These are phyloP conservation scores for Xylaria sp. DNA, from an alignment of 2,329 filamentous ascomycete genomes.

Conservation along the genomic window DNA sequence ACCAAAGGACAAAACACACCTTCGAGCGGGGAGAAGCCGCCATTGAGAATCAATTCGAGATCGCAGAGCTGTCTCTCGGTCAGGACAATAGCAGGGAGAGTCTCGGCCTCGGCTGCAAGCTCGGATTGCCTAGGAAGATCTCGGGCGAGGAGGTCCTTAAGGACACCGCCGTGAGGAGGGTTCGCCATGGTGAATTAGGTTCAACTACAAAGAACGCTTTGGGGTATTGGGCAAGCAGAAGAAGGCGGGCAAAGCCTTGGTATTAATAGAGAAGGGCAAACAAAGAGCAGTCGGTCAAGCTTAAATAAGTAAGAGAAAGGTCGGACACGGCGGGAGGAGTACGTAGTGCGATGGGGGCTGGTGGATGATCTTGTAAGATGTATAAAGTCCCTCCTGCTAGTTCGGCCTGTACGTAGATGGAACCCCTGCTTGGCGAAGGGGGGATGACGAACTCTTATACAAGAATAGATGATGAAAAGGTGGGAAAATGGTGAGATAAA, in stretches of 20 bases:
- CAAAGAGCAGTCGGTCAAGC: conserved; percentile 19
- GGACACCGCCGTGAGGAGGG: conserved; percentile 86
- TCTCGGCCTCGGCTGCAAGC: conserved; percentile 86
- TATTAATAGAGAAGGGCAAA: conserved; percentile 11
- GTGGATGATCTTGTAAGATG: conserved; percentile 24
- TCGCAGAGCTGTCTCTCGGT: conserved; percentile 97
- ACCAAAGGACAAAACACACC: conserved; percentile 65
- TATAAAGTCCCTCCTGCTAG: conserved; percentile 15
- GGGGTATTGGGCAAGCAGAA: conserved; percentile 11
- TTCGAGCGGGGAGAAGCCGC: conserved; percentile 97
- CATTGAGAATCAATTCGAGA: conserved; percentile 95
- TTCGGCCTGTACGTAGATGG: conserved; percentile 29
- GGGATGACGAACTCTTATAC: conserved; percentile 15
- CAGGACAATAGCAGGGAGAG: conserved; percentile 83
- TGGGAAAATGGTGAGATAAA: neutral
- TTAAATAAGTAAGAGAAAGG: conserved; percentile 24
- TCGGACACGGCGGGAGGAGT: conserved; percentile 5
- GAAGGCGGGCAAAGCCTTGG: conserved; percentile 4
- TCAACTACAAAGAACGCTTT: conserved; percentile 1
- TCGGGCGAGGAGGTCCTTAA: conserved; percentile 97
- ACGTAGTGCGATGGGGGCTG: conserved; percentile 7
- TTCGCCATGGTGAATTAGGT: conserved; percentile 67
- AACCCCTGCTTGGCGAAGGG: conserved; percentile 29
- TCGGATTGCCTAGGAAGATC: conserved; percentile 85
- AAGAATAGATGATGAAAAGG: neutral